These are phyloP conservation scores for Cercis canadensis DNA, from an alignment of 306 rosid genomes.

Conservation along the genomic window DNA sequence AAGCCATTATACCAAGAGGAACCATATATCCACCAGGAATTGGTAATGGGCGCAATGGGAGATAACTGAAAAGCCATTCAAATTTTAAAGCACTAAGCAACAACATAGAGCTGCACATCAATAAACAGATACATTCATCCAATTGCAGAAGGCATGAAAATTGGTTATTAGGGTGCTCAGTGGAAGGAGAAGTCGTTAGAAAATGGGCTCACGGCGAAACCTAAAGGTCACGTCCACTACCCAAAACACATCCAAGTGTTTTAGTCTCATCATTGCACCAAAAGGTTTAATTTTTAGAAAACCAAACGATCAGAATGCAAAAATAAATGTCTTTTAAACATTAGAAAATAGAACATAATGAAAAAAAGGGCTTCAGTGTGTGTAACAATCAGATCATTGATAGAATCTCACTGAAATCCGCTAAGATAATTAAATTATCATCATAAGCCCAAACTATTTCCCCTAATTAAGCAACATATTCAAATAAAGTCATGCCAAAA, in stretches of 20 bases:
- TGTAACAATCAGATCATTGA: slow-evolving; percentile 96
- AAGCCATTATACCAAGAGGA: slow-evolving; percentile 82
- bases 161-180: no score
- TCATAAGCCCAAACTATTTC: slow-evolving; percentile 59
- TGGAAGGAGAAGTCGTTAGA: slow-evolving; percentile 98
- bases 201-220: slow-evolving; percentile 80
- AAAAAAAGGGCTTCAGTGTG: slow-evolving; percentile 75
- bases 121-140: no score
- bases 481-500: neutral
- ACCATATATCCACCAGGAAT: slow-evolving; percentile 67
- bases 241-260: slow-evolving; percentile 75
- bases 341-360: no score
- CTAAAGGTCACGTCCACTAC: slow-evolving; percentile 71
- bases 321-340: no score
- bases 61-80: no score
- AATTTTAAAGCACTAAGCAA: no score
- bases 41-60: slow-evolving; percentile 73
- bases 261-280: slow-evolving; percentile 75
- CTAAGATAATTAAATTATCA: slow-evolving; percentile 73
- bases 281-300: neutral
- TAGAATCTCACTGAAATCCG: slow-evolving; percentile 92
- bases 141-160: no score
- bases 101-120: no score
- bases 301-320: neutral
- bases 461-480: neutral